Evolutionary conservation across 257 asterid genomes (phyloP).

Genomic region (Solanum etuberosum): DNA sequence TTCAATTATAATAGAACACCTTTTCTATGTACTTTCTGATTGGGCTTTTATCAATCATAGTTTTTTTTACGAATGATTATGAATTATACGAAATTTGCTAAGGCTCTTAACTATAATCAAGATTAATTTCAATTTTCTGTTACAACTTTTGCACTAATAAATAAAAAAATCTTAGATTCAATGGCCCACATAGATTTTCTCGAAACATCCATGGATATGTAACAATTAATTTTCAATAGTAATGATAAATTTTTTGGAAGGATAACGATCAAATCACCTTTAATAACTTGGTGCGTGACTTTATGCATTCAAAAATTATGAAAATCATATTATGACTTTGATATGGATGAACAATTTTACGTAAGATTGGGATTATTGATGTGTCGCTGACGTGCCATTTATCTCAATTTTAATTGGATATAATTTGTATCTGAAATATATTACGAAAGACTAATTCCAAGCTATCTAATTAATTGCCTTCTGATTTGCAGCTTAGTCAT

Average conservation of each 20-base stretch:
- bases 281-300: not conserved
- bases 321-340: not conserved
- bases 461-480: not conserved
- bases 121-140: no score
- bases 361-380: not conserved
- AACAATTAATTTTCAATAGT: not conserved
- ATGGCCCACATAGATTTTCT: no score
- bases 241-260: not conserved
- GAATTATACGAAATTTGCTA: not conserved
- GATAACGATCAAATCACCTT: not conserved
- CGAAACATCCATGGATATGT: not conserved
- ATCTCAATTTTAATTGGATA: not conserved
- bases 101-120: not conserved
- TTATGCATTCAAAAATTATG: not conserved
- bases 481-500: slow-evolving; percentile 8
- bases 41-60: not conserved
- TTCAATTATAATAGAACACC: not conserved
- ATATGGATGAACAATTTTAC: not conserved
- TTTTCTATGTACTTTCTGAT: not conserved
- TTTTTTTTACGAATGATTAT: not conserved
- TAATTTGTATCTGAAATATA: not conserved
- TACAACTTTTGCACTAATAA: no score
- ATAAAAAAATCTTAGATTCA: no score
- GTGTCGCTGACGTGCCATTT: not conserved
- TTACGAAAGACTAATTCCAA: not conserved